Conservation (phyloP, 73 alveolate genomes). For the Durusdinium trenchii region DNA sequence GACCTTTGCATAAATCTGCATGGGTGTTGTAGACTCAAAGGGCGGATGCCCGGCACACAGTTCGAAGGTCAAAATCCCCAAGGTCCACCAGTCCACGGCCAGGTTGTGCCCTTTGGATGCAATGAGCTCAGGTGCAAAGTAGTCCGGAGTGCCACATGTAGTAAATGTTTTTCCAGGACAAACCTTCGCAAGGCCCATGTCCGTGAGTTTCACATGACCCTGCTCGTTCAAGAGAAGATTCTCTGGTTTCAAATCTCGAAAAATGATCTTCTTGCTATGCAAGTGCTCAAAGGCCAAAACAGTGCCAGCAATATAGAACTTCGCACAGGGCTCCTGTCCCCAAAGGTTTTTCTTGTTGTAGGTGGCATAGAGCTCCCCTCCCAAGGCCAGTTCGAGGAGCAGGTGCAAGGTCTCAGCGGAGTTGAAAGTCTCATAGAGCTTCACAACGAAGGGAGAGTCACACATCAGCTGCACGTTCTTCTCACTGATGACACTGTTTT, state of each 20-base stretch:
- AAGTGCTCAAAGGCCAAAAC: slow-evolving; percentile 73
- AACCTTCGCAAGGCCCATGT: slow-evolving; percentile 93
- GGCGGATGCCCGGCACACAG: slow-evolving; percentile 86
- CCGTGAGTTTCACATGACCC: slow-evolving; percentile 94
- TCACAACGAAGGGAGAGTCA: slow-evolving; percentile 87
- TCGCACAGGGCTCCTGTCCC: slow-evolving; percentile 80
- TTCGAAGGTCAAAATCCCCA: slow-evolving; percentile 92
- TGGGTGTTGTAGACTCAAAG: slow-evolving; percentile 88
- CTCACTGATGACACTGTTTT: slow-evolving; percentile 91
- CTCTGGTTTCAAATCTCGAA: slow-evolving; percentile 91
- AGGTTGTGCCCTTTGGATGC: slow-evolving; percentile 97
- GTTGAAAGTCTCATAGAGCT: slow-evolving; percentile 67
- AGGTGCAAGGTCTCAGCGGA: slow-evolving; percentile 51
- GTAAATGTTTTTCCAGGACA: slow-evolving; percentile 84
- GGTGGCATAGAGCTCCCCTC: slow-evolving; percentile 95
- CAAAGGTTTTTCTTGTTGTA: slow-evolving; percentile 89
- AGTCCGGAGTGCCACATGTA: slow-evolving; percentile 90
- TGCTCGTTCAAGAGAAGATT: slow-evolving; percentile 74
- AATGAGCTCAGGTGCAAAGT: slow-evolving; percentile 90
- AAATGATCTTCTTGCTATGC: slow-evolving; percentile 79
- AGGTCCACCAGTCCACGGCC: slow-evolving; percentile 96
- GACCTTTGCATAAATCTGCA: slow-evolving; percentile 94
- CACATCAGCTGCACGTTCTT: slow-evolving; percentile 89
- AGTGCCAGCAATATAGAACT: slow-evolving; percentile 93
- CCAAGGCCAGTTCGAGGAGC: slow-evolving; percentile 83